Percentiles rank a stretch among this genome's conserved stretches.
These are phyloP conservation scores for Dujonia santamariae DNA, from an alignment of 1,139 yeast genomes.

Conservation along the genomic window DNA sequence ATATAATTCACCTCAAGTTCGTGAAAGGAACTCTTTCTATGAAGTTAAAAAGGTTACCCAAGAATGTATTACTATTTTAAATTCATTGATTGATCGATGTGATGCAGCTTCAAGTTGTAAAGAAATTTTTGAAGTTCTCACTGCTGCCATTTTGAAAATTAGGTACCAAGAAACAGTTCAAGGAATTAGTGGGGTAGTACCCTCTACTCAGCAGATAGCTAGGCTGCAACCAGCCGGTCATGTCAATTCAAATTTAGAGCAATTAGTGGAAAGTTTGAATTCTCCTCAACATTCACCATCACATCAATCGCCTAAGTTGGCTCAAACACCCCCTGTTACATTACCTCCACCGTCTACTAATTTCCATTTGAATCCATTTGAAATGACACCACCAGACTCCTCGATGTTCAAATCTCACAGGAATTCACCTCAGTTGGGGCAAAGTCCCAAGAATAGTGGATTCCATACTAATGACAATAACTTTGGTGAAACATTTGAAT, in stretches of 20 bases:
- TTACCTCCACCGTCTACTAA: too few relatives aligned
- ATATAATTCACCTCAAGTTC: slow-evolving; percentile 59
- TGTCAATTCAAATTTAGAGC: slow-evolving; percentile 36
- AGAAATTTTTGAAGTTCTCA: slow-evolving; percentile 67
- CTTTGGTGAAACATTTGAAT: slow-evolving; percentile 7
- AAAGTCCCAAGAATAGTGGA: not conserved
- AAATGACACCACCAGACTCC: not conserved
- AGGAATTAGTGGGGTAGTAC: slow-evolving; percentile 15
- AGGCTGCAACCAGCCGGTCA: slow-evolving; percentile 30
- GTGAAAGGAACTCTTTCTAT: slow-evolving; percentile 43
- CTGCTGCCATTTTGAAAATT: slow-evolving; percentile 68
- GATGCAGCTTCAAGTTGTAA: slow-evolving; percentile 76
- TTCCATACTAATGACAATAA: not conserved
- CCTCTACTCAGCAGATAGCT: slow-evolving; percentile 16
- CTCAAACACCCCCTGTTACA: too few relatives aligned
- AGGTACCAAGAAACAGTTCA: slow-evolving; percentile 46
- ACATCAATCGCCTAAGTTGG: not conserved
- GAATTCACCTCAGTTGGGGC: not conserved
- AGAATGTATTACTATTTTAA: slow-evolving; percentile 59
- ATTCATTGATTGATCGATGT: slow-evolving; percentile 63
- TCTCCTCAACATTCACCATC: not conserved
- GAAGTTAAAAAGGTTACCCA: slow-evolving; percentile 55
- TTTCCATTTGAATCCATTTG: slow-evolving; percentile 4
- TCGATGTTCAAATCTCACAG: not conserved
- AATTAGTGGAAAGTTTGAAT: slow-evolving; percentile 31